phyloP scores from a whole-genome alignment of 305 asterid species.

The Fraxinus sp. region DNA sequence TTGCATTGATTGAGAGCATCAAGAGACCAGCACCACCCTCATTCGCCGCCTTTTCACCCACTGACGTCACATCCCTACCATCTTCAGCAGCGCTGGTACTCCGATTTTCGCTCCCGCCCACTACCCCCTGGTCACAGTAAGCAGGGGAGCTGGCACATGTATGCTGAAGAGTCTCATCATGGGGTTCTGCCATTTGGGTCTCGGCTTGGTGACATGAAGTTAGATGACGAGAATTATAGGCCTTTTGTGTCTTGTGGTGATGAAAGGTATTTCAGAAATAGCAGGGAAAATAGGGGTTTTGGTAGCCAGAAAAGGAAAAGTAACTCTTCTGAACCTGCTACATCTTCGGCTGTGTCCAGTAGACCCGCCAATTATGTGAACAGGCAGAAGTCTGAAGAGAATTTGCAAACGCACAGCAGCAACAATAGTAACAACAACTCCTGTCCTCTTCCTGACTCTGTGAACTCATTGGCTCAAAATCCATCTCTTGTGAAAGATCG shows the following conservation, averaged over 20 bases:
- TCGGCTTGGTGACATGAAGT: conserved; percentile 59
- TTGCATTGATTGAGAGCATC: too few species aligned
- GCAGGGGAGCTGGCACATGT: conserved; percentile 81
- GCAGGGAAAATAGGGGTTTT: conserved; percentile 36
- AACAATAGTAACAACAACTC: conserved; percentile 2
- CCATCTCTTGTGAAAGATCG: conserved; percentile 42
- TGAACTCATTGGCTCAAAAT: conserved; percentile 39
- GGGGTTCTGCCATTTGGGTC: conserved; percentile 64
- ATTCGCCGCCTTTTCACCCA: conserved; percentile 50
- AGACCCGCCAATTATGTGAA: conserved; percentile 36
- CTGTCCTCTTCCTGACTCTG: conserved; percentile 41
- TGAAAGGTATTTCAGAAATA: conserved; percentile 60
- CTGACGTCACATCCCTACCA: conserved; percentile 23
- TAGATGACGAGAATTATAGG: conserved; percentile 66
- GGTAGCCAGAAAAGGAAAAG: conserved; percentile 30
- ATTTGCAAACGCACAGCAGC: conserved; percentile 32
- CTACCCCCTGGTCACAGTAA: conserved; percentile 78
- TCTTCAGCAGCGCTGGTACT: conserved; percentile 50
- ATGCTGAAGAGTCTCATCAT: conserved; percentile 66
- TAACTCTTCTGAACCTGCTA: conserved; percentile 22
- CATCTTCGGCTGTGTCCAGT: conserved; percentile 43
- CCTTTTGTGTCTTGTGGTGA: conserved; percentile 50
- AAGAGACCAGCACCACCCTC: conserved; percentile 56
- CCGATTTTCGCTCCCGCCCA: conserved; percentile 70
- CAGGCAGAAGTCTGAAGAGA: conserved; percentile 44